Percentiles rank a stretch among this genome's conserved stretches.
Evolutionary conservation across 2,329 filamentous ascomycete species (phyloP).

Genomic region (Dothideomycetes sp.): DNA sequence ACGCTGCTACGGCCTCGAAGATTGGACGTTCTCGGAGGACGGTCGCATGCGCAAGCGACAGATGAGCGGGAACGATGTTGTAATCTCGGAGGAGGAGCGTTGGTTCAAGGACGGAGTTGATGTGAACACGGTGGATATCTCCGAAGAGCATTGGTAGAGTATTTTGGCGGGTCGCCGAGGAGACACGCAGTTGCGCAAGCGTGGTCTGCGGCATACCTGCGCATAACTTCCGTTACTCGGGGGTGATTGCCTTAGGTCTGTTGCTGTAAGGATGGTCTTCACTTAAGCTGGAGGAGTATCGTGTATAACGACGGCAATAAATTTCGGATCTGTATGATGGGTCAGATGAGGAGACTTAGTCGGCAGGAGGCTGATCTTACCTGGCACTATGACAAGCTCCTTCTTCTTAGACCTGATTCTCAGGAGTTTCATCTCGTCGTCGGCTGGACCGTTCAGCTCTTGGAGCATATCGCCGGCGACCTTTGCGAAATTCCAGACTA

Average conservation of each 20-base stretch:
- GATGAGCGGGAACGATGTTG: constrained; percentile 58
- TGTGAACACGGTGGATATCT: constrained; percentile 55
- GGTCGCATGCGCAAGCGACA: constrained; percentile 63
- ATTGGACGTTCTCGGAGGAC: constrained; percentile 61
- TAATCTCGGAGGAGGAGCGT: constrained; percentile 48
- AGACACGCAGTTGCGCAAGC: no score
- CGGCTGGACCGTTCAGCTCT: constrained; percentile 58
- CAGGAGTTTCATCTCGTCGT: constrained; percentile 68
- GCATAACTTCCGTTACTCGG: no score
- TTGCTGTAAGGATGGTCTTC: not conserved
- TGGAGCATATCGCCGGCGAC: constrained; percentile 58
- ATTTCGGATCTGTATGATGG: constrained; percentile 49
- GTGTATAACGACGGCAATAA: constrained; percentile 68
- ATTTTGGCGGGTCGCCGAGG: no score
- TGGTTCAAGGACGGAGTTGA: constrained; percentile 63
- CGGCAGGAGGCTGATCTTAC: constrained; percentile 19
- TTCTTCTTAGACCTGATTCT: constrained; percentile 74
- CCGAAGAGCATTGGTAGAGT: constrained; percentile 52
- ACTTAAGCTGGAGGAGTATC: constrained; percentile 60
- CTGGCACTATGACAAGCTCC: constrained; percentile 70
- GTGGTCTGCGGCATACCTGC: no score
- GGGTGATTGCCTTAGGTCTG: no score
- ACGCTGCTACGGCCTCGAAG: constrained; percentile 74
- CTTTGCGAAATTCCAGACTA: constrained; percentile 68
- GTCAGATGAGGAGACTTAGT: not conserved